Evolutionary conservation across 257 asterid species (phyloP).

Genomic region (Solanum etuberosum): DNA sequence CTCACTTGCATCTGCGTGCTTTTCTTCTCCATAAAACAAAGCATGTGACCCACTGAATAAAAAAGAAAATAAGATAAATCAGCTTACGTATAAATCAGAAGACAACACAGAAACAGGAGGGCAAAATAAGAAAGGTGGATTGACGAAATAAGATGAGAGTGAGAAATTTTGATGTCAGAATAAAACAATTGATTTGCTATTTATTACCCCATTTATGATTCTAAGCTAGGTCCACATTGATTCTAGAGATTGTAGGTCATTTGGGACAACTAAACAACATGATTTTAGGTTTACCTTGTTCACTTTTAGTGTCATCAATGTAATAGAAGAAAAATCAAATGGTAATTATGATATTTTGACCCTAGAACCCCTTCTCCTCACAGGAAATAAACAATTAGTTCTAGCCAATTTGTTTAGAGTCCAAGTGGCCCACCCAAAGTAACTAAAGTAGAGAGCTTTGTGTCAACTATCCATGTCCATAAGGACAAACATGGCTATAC

Average conservation of each 20-base stretch:
- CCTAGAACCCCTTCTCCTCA: neutral
- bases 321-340: neutral
- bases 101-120: neutral
- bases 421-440: neutral
- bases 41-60: slow-evolving; percentile 64
- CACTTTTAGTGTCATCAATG: neutral
- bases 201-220: neutral
- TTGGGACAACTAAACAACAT: neutral
- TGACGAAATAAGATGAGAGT: neutral
- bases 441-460: neutral
- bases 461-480: neutral
- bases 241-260: neutral
- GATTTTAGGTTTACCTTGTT: neutral
- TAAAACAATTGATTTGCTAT: neutral
- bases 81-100: slow-evolving; percentile 2
- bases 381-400: neutral
- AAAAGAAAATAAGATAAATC: slow-evolving; percentile 13
- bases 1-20: slow-evolving; percentile 76
- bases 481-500: neutral
- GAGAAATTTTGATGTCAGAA: neutral
- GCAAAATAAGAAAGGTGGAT: neutral
- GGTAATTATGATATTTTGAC: neutral
- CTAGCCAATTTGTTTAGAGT: neutral
- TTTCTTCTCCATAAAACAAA: slow-evolving; percentile 67
- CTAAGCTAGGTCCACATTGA: neutral